Evolutionary conservation across 108 stramenopile genomes (phyloP).

Genomic region (Seminavis robusta): DNA sequence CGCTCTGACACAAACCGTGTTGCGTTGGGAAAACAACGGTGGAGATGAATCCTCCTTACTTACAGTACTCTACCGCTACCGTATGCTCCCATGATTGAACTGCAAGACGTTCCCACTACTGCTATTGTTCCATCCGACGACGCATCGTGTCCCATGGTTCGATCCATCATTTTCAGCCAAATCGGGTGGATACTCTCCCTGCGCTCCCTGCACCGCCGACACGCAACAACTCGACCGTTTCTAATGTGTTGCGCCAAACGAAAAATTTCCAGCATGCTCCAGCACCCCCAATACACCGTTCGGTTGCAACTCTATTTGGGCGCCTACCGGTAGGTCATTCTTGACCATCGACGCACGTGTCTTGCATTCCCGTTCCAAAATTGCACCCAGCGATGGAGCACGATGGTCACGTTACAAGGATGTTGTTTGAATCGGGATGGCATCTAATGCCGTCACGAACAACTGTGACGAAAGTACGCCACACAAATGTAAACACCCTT

Average conservation of each 20-base stretch:
- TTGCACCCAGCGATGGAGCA: too few relatives aligned
- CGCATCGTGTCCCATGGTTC: neutral
- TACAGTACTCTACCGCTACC: constrained; percentile 1
- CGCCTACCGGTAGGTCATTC: too few relatives aligned
- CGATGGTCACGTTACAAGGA: too few relatives aligned
- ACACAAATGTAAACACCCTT: too few relatives aligned
- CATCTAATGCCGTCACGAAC: too few relatives aligned
- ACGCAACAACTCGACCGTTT: neutral
- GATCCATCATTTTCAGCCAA: constrained; percentile 1
- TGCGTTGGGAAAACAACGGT: constrained; percentile 5
- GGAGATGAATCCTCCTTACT: neutral
- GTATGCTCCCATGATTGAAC: constrained; percentile 2
- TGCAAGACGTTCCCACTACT: too few relatives aligned
- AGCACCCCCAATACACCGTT: neutral
- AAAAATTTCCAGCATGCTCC: neutral
- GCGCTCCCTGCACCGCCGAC: too few relatives aligned
- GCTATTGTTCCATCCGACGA: too few relatives aligned
- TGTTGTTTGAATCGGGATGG: too few relatives aligned
- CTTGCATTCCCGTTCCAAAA: too few relatives aligned
- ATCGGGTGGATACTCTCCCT: neutral
- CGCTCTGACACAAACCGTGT: neutral
- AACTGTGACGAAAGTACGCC: too few relatives aligned
- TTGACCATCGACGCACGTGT: too few relatives aligned
- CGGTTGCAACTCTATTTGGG: constrained; percentile 5
- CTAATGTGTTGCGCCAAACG: constrained; percentile 3